phyloP scores from a whole-genome alignment of 2,329 filamentous ascomycete species.

The Neofusicoccum sp. region DNA sequence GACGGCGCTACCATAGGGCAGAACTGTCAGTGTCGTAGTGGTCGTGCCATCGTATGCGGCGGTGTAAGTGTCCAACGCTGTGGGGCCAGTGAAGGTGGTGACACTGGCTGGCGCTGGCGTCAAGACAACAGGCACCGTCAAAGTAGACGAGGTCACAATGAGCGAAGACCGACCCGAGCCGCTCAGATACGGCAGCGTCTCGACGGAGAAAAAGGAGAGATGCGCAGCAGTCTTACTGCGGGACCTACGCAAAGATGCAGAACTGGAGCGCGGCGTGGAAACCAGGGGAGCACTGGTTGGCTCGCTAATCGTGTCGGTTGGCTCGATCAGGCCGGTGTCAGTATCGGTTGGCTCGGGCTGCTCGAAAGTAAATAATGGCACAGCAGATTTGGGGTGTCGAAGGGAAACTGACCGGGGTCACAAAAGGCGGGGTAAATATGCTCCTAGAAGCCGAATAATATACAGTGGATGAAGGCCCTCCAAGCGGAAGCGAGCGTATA shows the following conservation, averaged over 20 bases:
- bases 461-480: background rate
- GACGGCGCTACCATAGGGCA: background rate
- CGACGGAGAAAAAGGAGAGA: no score
- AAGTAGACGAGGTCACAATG: background rate
- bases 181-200: background rate
- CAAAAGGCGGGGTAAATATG: background rate
- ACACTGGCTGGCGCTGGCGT: background rate
- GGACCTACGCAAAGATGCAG: no score
- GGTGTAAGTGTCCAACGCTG: background rate
- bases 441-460: background rate
- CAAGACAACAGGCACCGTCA: background rate
- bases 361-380: no score
- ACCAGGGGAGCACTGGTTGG: no score
- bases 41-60: background rate
- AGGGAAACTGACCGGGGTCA: no score
- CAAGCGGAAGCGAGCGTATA: background rate
- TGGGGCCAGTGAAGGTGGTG: background rate
- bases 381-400: no score
- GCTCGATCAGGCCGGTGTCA: no score
- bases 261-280: no score
- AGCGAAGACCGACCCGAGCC: background rate
- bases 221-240: no score
- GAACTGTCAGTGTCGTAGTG: background rate
- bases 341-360: no score
- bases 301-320: no score